Conservation (phyloP, 768 basidiomycete species). For the Xerocomellus intermedius region DNA sequence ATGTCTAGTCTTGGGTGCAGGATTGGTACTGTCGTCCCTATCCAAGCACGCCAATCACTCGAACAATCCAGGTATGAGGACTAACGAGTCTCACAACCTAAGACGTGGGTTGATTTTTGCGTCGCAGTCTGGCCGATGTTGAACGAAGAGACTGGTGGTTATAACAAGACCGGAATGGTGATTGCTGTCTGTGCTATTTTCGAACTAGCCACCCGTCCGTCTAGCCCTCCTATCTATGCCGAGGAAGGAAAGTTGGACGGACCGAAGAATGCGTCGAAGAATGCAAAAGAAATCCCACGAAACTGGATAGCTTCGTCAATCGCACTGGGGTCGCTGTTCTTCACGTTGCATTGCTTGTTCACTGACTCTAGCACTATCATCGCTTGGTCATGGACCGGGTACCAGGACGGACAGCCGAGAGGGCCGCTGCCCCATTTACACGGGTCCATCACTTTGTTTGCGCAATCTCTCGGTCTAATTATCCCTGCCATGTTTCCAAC, state of each 20-base stretch:
- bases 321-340: conserved; percentile 66
- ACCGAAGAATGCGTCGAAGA: neutral
- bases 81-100: neutral
- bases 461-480: conserved; percentile 56
- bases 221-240: conserved; percentile 3
- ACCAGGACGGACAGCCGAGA: conserved; percentile 51
- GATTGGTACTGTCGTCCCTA: conserved; percentile 63
- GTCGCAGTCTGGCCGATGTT: conserved; percentile 75
- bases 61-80: conserved; percentile 66
- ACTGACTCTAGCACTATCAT: conserved; percentile 77
- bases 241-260: neutral
- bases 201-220: conserved; percentile 50
- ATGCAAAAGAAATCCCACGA: conserved; percentile 9
- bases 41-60: conserved; percentile 77
- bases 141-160: conserved; percentile 61
- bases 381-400: conserved; percentile 92
- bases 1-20: conserved; percentile 59
- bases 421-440: conserved; percentile 76
- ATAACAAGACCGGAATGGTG: conserved; percentile 63
- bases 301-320: conserved; percentile 45
- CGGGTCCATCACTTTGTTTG: conserved; percentile 63
- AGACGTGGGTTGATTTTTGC: conserved; percentile 2
- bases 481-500: conserved; percentile 36
- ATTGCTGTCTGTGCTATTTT: conserved; percentile 57
- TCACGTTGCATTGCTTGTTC: conserved; percentile 68